These are phyloP conservation scores for Phytopythium aichiense DNA, from an alignment of 352 stramenopile genomes.

Conservation along the genomic window DNA sequence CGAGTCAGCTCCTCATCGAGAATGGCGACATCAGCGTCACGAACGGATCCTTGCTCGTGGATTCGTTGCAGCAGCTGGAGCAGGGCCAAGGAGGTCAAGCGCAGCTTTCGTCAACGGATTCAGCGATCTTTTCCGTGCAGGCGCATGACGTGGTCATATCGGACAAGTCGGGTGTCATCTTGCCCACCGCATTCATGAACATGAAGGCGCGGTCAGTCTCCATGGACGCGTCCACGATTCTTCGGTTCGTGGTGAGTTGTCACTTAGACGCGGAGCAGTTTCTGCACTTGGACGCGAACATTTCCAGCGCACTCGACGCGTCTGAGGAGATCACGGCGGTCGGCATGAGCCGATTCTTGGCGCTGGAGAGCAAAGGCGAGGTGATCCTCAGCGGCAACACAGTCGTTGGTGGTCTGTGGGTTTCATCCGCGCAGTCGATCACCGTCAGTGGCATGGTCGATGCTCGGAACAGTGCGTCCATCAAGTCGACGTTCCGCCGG, in stretches of 20 bases:
- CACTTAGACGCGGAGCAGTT: conserved; percentile 39
- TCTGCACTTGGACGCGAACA: conserved; percentile 46
- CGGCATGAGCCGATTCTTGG: conserved; percentile 28
- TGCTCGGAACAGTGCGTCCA: conserved; percentile 30
- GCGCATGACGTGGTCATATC: conserved; percentile 43
- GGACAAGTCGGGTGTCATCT: conserved; percentile 31
- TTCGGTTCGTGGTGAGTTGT: conserved; percentile 39
- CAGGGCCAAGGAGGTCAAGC: not conserved
- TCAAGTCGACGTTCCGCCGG: conserved; percentile 40
- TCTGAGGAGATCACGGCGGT: not conserved
- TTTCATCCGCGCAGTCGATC: conserved; percentile 49
- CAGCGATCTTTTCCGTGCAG: conserved; percentile 9
- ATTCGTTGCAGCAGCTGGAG: conserved; percentile 17
- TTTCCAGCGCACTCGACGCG: conserved; percentile 23
- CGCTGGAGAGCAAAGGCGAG: conserved; percentile 46
- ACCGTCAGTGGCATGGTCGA: conserved; percentile 43
- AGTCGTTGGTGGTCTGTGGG: conserved; percentile 39
- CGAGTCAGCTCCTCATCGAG: conserved; percentile 23
- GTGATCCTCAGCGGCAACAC: conserved; percentile 48
- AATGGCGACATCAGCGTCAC: conserved; percentile 36
- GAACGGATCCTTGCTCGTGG: conserved; percentile 50
- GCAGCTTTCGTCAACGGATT: not conserved
- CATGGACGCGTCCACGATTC: conserved; percentile 41
- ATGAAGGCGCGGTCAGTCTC: conserved; percentile 40
- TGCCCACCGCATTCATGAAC: conserved; percentile 29